Evolutionary conservation across 352 stramenopile species (phyloP).

Genomic region (Pythium phragmiticola): DNA sequence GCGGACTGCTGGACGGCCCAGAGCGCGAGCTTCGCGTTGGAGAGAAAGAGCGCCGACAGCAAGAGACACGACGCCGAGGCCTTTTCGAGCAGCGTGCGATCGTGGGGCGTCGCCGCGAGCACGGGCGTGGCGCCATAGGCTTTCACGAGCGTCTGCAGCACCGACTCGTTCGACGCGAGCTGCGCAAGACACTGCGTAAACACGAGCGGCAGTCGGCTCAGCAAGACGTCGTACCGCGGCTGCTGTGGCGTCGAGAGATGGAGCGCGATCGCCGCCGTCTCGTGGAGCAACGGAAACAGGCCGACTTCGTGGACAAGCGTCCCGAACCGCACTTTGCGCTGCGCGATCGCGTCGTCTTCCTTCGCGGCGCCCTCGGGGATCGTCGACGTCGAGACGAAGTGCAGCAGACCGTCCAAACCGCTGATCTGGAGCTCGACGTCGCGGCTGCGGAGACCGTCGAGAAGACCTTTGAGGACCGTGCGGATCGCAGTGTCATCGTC

Average conservation of each 20-base stretch:
- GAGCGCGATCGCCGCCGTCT: constrained; percentile 48
- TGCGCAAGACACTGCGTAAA: constrained; percentile 85
- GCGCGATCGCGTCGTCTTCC: constrained; percentile 24
- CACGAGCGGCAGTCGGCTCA: constrained; percentile 73
- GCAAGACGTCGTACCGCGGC: constrained; percentile 42
- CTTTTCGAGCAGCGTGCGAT: constrained; percentile 48
- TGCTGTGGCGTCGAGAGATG: constrained; percentile 25
- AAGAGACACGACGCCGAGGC: constrained; percentile 67
- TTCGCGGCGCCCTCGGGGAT: constrained; percentile 13
- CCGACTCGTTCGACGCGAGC: constrained; percentile 62
- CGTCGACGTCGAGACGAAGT: constrained; percentile 60
- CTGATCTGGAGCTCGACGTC: constrained; percentile 67
- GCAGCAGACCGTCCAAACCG: constrained; percentile 67
- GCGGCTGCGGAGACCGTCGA: constrained; percentile 70
- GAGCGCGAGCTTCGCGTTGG: constrained; percentile 79
- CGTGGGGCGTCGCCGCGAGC: constrained; percentile 36
- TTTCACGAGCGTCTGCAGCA: constrained; percentile 63
- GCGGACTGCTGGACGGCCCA: constrained; percentile 64
- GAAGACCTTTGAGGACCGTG: constrained; percentile 48
- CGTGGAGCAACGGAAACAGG: constrained; percentile 73
- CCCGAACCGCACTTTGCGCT: constrained; percentile 42
- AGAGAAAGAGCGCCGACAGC: constrained; percentile 75
- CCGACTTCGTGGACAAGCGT: constrained; percentile 70
- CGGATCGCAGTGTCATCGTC: constrained; percentile 52
- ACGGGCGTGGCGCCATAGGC: constrained; percentile 74